Percentiles rank a stretch among this genome's conserved stretches.
Conservation (phyloP, 768 basidiomycete species). For the Podaxis rugospora region DNA sequence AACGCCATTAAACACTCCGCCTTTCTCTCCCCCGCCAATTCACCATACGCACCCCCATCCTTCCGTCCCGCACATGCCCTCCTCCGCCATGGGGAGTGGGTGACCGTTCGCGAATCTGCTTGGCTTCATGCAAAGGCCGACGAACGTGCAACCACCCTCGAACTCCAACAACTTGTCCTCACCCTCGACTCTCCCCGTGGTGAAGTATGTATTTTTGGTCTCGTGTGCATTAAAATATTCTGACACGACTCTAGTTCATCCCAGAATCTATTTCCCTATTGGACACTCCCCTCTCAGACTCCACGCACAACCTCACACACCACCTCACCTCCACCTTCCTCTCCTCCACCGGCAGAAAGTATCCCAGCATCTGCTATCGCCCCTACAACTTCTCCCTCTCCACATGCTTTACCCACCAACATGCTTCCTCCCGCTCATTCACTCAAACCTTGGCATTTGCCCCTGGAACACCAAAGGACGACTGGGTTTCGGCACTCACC, state of each 20-base stretch:
- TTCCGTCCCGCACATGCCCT: conserved; percentile 55
- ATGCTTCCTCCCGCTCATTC: conserved; percentile 37
- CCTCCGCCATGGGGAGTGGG: conserved; percentile 56
- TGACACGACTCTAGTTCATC: conserved; percentile 19
- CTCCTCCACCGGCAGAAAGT: conserved; percentile 40
- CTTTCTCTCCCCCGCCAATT: conserved; percentile 55
- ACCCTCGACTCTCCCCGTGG: conserved; percentile 36
- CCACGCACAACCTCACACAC: conserved; percentile 43
- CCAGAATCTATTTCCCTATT: conserved; percentile 32
- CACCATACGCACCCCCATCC: conserved; percentile 29
- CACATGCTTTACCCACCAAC: conserved; percentile 22
- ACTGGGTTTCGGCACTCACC: conserved; percentile 39
- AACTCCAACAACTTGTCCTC: conserved; percentile 75
- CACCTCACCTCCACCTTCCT: conserved; percentile 38
- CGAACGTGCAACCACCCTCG: conserved; percentile 34
- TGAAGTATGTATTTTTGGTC: conserved; percentile 23
- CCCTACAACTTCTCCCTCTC: conserved; percentile 18
- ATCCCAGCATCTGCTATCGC: conserved; percentile 49
- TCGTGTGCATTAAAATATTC: neutral
- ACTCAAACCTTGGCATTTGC: conserved; percentile 49
- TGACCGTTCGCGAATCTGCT: conserved; percentile 48
- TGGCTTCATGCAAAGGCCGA: conserved; percentile 31
- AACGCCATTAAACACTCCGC: conserved; percentile 86
- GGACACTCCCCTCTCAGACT: conserved; percentile 36
- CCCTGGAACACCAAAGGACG: conserved; percentile 40